These are phyloP conservation scores for Phragmites australis DNA, from an alignment of 176 grass and related monocot genomes.

Conservation along the genomic window DNA sequence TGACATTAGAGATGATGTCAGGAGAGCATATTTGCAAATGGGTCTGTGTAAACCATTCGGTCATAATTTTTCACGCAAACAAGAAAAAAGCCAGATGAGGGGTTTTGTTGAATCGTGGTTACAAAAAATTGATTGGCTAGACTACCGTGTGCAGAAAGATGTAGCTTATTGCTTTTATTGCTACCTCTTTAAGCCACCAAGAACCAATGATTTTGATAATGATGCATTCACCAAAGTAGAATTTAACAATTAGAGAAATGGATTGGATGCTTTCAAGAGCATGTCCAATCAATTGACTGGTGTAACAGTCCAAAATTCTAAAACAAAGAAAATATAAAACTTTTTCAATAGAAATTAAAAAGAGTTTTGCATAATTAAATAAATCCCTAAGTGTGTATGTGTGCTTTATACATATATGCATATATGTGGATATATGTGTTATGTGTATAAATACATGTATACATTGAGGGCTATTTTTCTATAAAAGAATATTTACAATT, in stretches of 20 bases:
- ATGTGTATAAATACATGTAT: no score
- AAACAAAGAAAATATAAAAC: no score
- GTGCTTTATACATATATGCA: no score
- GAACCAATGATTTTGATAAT: neutral
- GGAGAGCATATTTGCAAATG: neutral
- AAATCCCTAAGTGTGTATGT: no score
- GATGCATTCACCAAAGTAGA: neutral
- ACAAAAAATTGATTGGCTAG: neutral
- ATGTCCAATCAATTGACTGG: neutral
- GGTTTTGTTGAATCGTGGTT: neutral
- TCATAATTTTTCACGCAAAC: neutral
- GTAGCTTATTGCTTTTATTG: neutral
- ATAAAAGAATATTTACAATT: no score
- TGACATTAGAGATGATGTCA: neutral
- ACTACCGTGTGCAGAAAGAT: neutral
- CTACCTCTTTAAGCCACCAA: neutral
- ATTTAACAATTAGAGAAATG: neutral
- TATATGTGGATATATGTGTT: no score
- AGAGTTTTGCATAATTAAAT: no score
- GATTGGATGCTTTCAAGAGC: neutral
- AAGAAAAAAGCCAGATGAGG: neutral
- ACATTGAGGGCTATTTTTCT: no score
- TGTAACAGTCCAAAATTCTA: no score
- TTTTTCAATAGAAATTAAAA: no score
- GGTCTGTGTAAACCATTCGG: neutral